Conservation (phyloP, 495 filamentous ascomycete species). For the Daldinia bambusicola region DNA sequence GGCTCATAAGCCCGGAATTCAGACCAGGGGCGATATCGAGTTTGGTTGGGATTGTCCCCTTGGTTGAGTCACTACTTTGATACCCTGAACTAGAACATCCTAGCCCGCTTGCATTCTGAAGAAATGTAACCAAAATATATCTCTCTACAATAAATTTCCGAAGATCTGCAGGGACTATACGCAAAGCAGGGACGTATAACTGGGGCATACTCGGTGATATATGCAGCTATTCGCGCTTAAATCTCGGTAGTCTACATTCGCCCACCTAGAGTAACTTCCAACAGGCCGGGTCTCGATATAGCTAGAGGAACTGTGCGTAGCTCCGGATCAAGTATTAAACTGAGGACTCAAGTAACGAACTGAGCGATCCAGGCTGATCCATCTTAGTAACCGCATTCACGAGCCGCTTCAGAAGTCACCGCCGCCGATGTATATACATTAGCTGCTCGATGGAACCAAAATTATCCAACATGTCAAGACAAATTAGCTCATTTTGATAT, state of each 20-base stretch:
- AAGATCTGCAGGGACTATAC: neutral
- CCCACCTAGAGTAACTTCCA: neutral
- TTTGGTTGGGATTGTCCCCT: neutral
- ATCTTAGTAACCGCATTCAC: neutral
- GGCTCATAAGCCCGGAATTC: no score
- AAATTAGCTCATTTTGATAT: slow-evolving; percentile 7
- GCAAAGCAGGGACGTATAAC: neutral
- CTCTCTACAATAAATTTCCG: neutral
- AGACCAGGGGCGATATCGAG: no score
- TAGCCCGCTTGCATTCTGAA: neutral
- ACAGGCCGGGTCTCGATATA: neutral
- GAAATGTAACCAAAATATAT: neutral
- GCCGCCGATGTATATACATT: neutral
- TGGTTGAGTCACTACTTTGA: neutral
- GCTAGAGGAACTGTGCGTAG: neutral
- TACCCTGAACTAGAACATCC: neutral
- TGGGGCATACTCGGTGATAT: neutral
- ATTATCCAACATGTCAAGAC: neutral
- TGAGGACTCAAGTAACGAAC: neutral
- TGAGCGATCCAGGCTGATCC: neutral
- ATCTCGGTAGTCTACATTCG: slow-evolving; percentile 24
- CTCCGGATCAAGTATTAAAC: neutral
- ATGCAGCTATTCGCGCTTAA: slow-evolving; percentile 4
- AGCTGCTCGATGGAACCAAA: neutral
- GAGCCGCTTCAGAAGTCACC: neutral